Evolutionary conservation across 345 rosid species (phyloP), one percentile per base, ranked within the genome.

Genomic region (Turritis glabra): DNA sequence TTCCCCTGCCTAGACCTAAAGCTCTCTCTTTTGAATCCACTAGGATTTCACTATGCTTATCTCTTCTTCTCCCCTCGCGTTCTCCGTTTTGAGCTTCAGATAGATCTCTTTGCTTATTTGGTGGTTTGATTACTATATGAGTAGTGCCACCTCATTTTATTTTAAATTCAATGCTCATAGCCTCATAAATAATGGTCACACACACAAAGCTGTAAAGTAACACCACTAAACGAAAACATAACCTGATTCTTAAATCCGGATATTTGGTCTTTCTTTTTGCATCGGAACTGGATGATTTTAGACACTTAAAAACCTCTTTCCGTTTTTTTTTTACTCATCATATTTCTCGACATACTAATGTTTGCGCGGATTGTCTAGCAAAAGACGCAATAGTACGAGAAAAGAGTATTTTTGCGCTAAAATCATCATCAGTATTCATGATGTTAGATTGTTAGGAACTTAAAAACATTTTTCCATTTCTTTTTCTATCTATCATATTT

Each of bases 21-120:
- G 14, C 61, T 29, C 25, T 33, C 25, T 32, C 63, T 33, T n/a
- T 25, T 12, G 19, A 21, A 32, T 21, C 43, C 21, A 66, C 44
- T 27, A 41, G 61, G 48, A 32, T 22, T 38, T 60, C 19, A 38
- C 65, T 15, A 60, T 41, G 48, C 19, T 59, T 59, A 7, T 58
- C 44, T 12, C 26, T 12, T 57, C 50, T 7, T 11, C 19, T 14
- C 25, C 44, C 23, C 38, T 56, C 62, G 25, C 62, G 15, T 57
- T 18, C 43, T 32, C 15, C 43, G 22, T 57, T 35, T 33, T 21
- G n/a, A 6, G 64, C 13, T 10, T 35, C 38, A 8, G 12, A 10
- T 10, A 35, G 26, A 57, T 32, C 47, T 4, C 46, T 58, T 58
- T 58, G 46, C 64, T 58, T 58, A 33, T 59, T 59, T 59, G 29